Conservation (phyloP, 225 moss, liverwort and hornwort species). For the Physcomitrellopsis africana region DNA sequence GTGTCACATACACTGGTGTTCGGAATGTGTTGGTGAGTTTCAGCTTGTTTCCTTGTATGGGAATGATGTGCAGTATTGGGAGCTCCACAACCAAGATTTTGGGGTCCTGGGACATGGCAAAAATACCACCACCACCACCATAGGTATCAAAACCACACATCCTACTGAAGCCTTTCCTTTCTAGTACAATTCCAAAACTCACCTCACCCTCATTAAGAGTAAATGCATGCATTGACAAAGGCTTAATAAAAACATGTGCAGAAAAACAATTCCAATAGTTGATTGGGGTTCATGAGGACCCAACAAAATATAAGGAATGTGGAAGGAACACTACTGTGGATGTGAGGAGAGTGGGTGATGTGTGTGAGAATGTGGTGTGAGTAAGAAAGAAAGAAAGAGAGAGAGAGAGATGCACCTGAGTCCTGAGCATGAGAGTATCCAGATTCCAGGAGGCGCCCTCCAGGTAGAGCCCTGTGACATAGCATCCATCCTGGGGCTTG, state of each 20-base stretch:
- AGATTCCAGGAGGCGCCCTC: conserved; percentile 86
- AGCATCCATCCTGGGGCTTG: conserved; percentile 84
- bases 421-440: conserved; percentile 57
- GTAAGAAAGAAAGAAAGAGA: too few species aligned
- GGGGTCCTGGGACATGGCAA: conserved; percentile 49
- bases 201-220: not conserved
- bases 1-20: conserved; percentile 88
- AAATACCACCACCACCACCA: fast-evolving
- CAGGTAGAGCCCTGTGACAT: conserved; percentile 71
- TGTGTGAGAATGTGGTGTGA: too few species aligned
- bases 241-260: too few species aligned
- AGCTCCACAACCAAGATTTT: conserved; percentile 83
- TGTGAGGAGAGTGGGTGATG: too few species aligned
- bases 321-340: too few species aligned
- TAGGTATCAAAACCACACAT: too few species aligned
- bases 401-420: conserved; percentile 49
- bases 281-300: too few species aligned
- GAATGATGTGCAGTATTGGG: conserved; percentile 83
- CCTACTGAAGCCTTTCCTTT: too few species aligned
- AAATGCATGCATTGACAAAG: too few species aligned
- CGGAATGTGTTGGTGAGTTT: conserved; percentile 93
- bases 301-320: too few species aligned
- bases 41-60: conserved; percentile 87
- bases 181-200: not conserved
- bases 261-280: too few species aligned